phyloP scores from a whole-genome alignment of 2,329 filamentous ascomycete genomes.

The Epichloe gansuensis region DNA sequence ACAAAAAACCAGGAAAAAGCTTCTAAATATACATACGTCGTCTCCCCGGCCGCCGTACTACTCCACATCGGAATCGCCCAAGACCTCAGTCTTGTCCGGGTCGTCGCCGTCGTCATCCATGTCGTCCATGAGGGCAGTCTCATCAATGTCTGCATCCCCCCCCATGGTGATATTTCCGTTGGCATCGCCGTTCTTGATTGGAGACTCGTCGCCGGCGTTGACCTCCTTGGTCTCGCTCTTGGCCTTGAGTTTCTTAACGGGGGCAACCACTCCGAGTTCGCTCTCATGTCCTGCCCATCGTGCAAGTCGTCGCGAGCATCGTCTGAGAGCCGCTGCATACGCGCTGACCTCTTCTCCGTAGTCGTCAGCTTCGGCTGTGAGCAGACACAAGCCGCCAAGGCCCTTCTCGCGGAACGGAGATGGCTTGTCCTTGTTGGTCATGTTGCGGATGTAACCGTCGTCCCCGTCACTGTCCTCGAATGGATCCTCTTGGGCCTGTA shows the following conservation, averaged over 20 bases:
- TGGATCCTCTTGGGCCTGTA: slow-evolving; percentile 40
- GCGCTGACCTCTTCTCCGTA: slow-evolving; percentile 61
- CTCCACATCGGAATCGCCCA: slow-evolving; percentile 24
- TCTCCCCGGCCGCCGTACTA: slow-evolving; percentile 5
- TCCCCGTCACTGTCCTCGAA: slow-evolving; percentile 54
- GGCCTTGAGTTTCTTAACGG: slow-evolving; percentile 28
- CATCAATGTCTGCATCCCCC: slow-evolving; percentile 42
- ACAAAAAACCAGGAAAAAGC: neutral
- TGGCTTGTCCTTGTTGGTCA: slow-evolving; percentile 15
- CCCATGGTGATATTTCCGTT: slow-evolving; percentile 37
- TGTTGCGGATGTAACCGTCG: slow-evolving; percentile 23
- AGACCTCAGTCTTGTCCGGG: slow-evolving; percentile 23
- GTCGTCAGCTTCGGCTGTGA: slow-evolving; percentile 53
- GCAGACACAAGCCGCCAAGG: slow-evolving; percentile 50
- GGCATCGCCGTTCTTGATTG: slow-evolving; percentile 18
- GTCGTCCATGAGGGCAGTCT: slow-evolving; percentile 25
- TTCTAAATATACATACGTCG: neutral
- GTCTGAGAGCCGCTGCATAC: slow-evolving; percentile 52
- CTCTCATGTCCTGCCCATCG: slow-evolving; percentile 48
- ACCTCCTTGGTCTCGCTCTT: slow-evolving; percentile 11
- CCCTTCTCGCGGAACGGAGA: slow-evolving; percentile 41
- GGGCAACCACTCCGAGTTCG: slow-evolving; percentile 32
- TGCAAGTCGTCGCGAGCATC: slow-evolving; percentile 50
- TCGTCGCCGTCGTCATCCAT: slow-evolving; percentile 35
- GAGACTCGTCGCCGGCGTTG: slow-evolving; percentile 2